Evolutionary conservation across 73 alveolate species (phyloP), one percentile per base, ranked within the genome.

Genomic region (Stentor roeselii): DNA sequence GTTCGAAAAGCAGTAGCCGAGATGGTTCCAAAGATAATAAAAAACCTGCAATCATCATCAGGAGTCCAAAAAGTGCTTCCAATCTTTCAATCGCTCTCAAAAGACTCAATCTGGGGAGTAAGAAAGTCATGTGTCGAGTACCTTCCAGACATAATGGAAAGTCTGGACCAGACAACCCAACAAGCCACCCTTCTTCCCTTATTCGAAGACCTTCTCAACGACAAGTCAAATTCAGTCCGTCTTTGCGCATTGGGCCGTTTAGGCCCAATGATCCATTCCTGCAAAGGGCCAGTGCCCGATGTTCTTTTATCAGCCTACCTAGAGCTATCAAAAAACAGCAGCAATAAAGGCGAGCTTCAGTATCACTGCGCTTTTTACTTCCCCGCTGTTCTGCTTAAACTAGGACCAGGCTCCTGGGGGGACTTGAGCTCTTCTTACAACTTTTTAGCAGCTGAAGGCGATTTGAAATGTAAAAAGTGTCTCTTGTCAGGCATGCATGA

Each of bases 101-200:
- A 83, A 85, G 98, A 95, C 84, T 60, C 84, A 34, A 85, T 86
- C 30, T 95, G 98, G 98, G 95, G 95, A 14, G 94, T 95, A 32
- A 91, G 98, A 78, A 92, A 91, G 75, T 90, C 96, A 2, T 92
- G 96, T 61, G 97, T 91, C 11, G 98, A 95, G 78, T 84, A 82
- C 30, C 86, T 95, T 34, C 92, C 95, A 3, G 89, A 78, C 41
- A 88, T 95, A 15, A 75, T 96, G 21, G 82, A 82, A 31, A 77
- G 89, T 3, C 83, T 92, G 36, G 86, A 92, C 2, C 89, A 84
- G n/a, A 89, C 90, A 42, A 76, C 85, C 3, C 83, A 86, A 39
- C 60, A 90, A 14, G 83, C 78, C 3, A 60, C 82, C 42, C 86
- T 92, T 3, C 88, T 93, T 3, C 93, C 94, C n/a, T 82, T 87